Evolutionary conservation across 106 monocot species (phyloP), one percentile per base, ranked within the genome.

Genomic region (Apostasia shenzhenica): DNA sequence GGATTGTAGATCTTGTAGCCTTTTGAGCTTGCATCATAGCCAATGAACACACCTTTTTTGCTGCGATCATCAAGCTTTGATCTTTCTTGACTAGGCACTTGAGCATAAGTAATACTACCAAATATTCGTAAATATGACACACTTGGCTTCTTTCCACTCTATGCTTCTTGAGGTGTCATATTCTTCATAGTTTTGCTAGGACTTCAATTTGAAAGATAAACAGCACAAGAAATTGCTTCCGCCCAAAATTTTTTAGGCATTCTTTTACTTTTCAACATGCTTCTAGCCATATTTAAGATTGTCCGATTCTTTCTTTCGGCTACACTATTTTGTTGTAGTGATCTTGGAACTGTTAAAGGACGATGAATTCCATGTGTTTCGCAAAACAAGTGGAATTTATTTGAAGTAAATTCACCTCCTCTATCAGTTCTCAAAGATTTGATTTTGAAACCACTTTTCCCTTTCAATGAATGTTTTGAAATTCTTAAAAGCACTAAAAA

Each of bases 391-490:
- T 26, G 26, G 26, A 26, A 26, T 26, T 26, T 38, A 51, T 49
- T 59, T 39, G 66, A 58, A 11, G 10, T 50, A n/a, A 78, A 77
- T 11, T 77, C 55, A 38, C 67, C 77, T 5, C 54, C 14, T 68
- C 68, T 44, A 72, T 67, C 38, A 5, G 66, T 57, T 53, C 59
- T 68, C 9, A 65, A 12, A 49, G 72, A 5, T 42, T 78, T 72
- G 0, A 72, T 67, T 2, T 50, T 4, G 59, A 51, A 42, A 1
- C 48, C 66, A 59, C 48, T 57, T 57, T 57, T 66, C 12, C 2
- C 67, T 79, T 13, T 79, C 68, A 14, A 42, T 45, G 9, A 73
- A 11, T 3, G 50, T 60, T 62, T 73, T 72, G 26, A 46, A 72
- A 68, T 38, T 53, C 4, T 61, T 39, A 49, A 78, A 72, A 0